Conservation (phyloP, 1,139 yeast genomes). For the Saccharomyces hybrid region DNA sequence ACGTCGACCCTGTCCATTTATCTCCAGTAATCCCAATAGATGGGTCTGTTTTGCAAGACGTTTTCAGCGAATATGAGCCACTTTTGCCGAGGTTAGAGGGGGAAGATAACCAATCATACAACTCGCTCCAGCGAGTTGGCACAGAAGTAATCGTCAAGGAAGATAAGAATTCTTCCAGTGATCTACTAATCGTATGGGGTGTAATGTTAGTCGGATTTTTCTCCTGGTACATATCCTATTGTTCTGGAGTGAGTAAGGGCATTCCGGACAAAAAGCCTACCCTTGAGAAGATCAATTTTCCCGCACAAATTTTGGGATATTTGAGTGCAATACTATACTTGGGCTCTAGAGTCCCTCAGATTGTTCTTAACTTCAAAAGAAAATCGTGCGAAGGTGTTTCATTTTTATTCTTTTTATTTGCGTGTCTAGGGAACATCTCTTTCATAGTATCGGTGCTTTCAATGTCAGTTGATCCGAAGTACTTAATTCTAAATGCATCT, state of each 20-base stretch:
- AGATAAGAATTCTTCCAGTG: constrained; percentile 26
- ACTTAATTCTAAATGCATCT: constrained; percentile 71
- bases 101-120: constrained; percentile 13
- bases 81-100: constrained; percentile 21
- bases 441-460: constrained; percentile 78
- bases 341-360: constrained; percentile 88
- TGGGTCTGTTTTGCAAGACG: constrained; percentile 61
- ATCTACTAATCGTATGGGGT: constrained; percentile 55
- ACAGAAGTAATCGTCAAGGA: constrained; percentile 6
- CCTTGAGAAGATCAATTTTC: constrained; percentile 49
- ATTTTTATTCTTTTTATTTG: constrained; percentile 84
- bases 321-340: constrained; percentile 77
- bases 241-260: constrained; percentile 23
- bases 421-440: constrained; percentile 85
- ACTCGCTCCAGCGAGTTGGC: constrained; percentile 4
- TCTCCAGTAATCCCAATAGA: constrained; percentile 85
- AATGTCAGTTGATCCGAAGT: constrained; percentile 62
- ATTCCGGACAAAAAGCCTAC: constrained; percentile 23
- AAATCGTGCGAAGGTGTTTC: constrained; percentile 92
- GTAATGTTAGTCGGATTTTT: constrained; percentile 71
- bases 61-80: constrained; percentile 35
- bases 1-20: constrained; percentile 67
- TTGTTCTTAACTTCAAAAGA: constrained; percentile 68
- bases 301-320: constrained; percentile 90
- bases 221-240: constrained; percentile 76